Evolutionary conservation across 2,329 filamentous ascomycete genomes (phyloP), one percentile per base, ranked within the genome.

Genomic region (Emmonsia crescens): DNA sequence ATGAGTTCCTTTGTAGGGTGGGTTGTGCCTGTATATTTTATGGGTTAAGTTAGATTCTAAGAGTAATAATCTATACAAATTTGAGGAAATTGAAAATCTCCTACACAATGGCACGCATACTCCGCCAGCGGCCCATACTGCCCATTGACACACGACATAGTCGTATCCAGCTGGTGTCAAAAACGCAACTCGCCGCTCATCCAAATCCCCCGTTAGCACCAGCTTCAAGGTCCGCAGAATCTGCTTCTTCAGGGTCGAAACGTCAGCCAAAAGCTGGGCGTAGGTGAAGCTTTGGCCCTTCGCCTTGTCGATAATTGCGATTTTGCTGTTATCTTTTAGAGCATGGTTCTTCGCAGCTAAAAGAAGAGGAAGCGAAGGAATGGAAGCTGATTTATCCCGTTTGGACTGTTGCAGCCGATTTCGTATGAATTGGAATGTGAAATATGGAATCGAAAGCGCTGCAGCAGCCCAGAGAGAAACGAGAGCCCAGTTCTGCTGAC

Each of bases 121-220:
- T n/a, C 74, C 76, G 19, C 76, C 76, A 4, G 75, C 73, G 12
- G 75, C 75, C 76, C 76, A 78, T 59, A 76, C 65, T 8, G 76
- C 76, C 75, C 75, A 78, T 67, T 76, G 74, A 31, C 70, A 73
- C 10, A 71, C 74, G 8, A 75, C 74, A 65, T 77, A 76, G 60
- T 77, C 75, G 61, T 77, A 77, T 48, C 75, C 74, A 64, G 74
- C 74, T 1, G 75, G 75, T 10, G 70, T 67, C 16, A 77, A 68
- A 62, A 75, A 76, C 5, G 74, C 72, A 60, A 76, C 69, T 60
- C 75, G 71, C 33, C 71, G 67, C 63, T 78, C 75, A 27, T 74
- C 70, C 46, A 77, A 60, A 61, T 75, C 72, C 4, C 60, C 66
- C 1, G 65, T 58, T 3, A 63, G 61, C 3, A 64, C 59, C 10